phyloP scores from a whole-genome alignment of 169 alveolate species.

The Theileria luwenshuni region DNA sequence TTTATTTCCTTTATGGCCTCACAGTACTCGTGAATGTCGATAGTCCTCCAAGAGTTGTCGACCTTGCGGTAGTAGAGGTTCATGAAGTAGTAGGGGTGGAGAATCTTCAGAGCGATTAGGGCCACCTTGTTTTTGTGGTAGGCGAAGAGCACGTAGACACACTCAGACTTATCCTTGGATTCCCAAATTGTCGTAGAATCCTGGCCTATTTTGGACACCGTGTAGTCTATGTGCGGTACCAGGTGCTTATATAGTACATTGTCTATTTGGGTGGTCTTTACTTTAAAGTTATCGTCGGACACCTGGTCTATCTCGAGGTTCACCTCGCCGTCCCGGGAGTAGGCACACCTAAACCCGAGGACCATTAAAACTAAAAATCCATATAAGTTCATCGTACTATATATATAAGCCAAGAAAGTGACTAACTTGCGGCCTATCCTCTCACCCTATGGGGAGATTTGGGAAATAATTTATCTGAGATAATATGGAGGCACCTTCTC shows the following conservation, averaged over 20 bases:
- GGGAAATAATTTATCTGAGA: too few relatives aligned
- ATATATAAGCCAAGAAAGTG: too few relatives aligned
- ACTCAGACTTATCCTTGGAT: neutral
- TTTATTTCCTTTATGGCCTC: neutral
- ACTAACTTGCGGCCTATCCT: too few relatives aligned
- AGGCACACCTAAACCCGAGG: too few relatives aligned
- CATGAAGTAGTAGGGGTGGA: too few relatives aligned
- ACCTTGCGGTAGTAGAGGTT: neutral
- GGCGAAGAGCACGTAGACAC: conserved; percentile 7
- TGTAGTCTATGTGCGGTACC: neutral
- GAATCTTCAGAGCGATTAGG: conserved; percentile 2
- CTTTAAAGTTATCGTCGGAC: neutral
- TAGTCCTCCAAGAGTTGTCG: neutral
- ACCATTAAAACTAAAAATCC: too few relatives aligned
- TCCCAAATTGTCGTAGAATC: neutral
- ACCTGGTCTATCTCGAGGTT: neutral
- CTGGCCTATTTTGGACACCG: neutral
- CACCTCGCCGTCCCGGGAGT: neutral
- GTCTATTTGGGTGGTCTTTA: conserved; percentile 2
- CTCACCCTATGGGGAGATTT: too few relatives aligned
- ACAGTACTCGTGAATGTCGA: neutral
- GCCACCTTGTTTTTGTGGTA: conserved; percentile 5
- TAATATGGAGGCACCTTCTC: too few relatives aligned
- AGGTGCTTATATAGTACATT: neutral
- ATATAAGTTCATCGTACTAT: too few relatives aligned